These are phyloP conservation scores for Tricholoma bakamatsutake DNA, from an alignment of 768 basidiomycete genomes.

Conservation along the genomic window DNA sequence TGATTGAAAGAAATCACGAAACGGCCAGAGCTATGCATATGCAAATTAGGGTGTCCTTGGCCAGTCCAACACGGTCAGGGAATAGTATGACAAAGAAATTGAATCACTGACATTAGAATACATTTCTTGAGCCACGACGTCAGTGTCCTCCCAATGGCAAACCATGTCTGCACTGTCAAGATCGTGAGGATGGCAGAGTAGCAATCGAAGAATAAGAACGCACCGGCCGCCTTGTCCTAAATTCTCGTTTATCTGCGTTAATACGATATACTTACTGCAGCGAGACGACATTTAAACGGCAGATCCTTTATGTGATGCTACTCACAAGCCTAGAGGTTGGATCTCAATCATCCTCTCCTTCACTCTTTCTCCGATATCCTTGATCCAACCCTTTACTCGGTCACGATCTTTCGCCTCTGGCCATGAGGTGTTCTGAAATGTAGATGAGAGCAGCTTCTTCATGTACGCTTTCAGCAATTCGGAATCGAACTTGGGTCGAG, in stretches of 20 bases:
- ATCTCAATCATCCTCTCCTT: slow-evolving; percentile 86
- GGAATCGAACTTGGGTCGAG: slow-evolving; percentile 60
- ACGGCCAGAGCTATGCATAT: slow-evolving; percentile 46
- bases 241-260: slow-evolving; percentile 83
- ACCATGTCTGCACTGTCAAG: slow-evolving; percentile 64
- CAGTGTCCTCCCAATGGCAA: slow-evolving; percentile 87
- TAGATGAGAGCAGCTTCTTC: slow-evolving; percentile 72
- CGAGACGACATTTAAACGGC: slow-evolving; percentile 9
- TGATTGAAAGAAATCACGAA: slow-evolving; percentile 23
- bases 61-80: slow-evolving; percentile 10
- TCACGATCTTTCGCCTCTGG: slow-evolving; percentile 64
- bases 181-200: slow-evolving; percentile 5
- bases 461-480: slow-evolving; percentile 74
- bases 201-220: slow-evolving; percentile 20
- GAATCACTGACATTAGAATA: slow-evolving; percentile 61
- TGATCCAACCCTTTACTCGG: slow-evolving; percentile 68
- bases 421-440: slow-evolving; percentile 62
- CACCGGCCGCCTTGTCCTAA: slow-evolving; percentile 81
- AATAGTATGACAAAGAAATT: slow-evolving; percentile 7
- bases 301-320: slow-evolving; percentile 15
- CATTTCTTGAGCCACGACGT: slow-evolving; percentile 72
- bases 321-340: slow-evolving; percentile 78
- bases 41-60: slow-evolving; percentile 59
- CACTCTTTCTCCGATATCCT: slow-evolving; percentile 77
- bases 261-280: slow-evolving; percentile 77